Percentiles rank a stretch among this genome's conserved stretches.
Conservation (phyloP, 1,284 basidiomycete genomes). For the Fistulina hepatica region DNA sequence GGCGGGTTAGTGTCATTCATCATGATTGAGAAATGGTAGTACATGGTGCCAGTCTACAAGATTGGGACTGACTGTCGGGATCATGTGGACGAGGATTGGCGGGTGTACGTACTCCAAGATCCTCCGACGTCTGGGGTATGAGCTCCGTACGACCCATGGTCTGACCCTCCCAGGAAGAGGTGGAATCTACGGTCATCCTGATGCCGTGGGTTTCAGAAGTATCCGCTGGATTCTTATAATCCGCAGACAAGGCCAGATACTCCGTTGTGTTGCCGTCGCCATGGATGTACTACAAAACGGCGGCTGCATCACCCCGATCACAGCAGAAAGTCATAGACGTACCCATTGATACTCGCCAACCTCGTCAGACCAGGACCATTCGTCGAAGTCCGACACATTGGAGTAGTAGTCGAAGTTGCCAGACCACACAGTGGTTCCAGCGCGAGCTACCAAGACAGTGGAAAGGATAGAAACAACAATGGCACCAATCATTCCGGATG, state of each 20-base stretch:
- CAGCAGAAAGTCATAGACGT: constrained; percentile 8
- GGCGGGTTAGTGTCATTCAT: constrained; percentile 39
- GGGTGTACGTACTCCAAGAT: background rate
- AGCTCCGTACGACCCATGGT: constrained; percentile 37
- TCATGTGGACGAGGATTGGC: background rate
- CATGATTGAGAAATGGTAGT: constrained; percentile 55
- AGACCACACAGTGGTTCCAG: constrained; percentile 23
- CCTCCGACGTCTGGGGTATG: constrained; percentile 30
- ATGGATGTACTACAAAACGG: constrained; percentile 43
- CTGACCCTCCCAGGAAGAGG: constrained; percentile 42
- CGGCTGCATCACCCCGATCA: background rate
- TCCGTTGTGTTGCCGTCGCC: constrained; percentile 39
- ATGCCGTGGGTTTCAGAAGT: constrained; percentile 42
- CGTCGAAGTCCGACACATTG: constrained; percentile 39
- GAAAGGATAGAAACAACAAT: background rate
- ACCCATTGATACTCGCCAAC: constrained; percentile 53
- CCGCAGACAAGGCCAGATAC: constrained; percentile 41
- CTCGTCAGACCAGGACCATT: constrained; percentile 33
- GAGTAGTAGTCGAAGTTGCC: constrained; percentile 42
- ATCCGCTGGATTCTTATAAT: constrained; percentile 53
- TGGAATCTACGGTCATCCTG: constrained; percentile 44
- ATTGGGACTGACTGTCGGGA: constrained; percentile 21
- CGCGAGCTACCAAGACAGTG: background rate
- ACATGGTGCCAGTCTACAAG: constrained; percentile 47
- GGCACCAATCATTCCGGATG: background rate